Evolutionary conservation across 129 eudicot species (phyloP).

Genomic region (Scalesia atractyloides): DNA sequence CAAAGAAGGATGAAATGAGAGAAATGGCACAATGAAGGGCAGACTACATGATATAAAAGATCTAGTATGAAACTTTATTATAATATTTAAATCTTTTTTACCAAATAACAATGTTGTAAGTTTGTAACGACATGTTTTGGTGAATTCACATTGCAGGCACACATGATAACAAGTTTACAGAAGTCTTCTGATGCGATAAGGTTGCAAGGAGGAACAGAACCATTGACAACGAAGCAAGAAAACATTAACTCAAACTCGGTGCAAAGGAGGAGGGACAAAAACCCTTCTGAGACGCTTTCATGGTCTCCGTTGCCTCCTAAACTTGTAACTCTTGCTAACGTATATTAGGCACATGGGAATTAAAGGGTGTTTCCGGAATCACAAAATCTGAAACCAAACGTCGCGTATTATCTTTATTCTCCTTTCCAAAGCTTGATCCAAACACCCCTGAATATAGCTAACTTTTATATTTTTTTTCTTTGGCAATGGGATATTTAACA

Average conservation of each 20-base stretch:
- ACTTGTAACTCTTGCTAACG: conserved; percentile 80
- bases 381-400: neutral
- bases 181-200: conserved; percentile 37
- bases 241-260: conserved; percentile 49
- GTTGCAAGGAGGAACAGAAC: conserved; percentile 31
- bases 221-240: conserved; percentile 53
- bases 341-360: conserved; percentile 21
- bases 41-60: conserved; percentile 57
- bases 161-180: conserved; percentile 38
- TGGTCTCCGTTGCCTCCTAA: conserved; percentile 72
- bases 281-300: conserved; percentile 48
- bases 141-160: conserved; percentile 36
- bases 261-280: conserved; percentile 43
- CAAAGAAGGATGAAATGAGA: conserved; percentile 44
- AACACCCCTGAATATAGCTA: conserved; percentile 3
- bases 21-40: conserved; percentile 34
- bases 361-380: neutral
- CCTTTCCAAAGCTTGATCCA: neutral
- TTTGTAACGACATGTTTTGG: neutral
- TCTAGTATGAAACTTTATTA: conserved; percentile 51
- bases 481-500: conserved; percentile 12
- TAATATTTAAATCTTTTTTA: neutral
- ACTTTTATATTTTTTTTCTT: neutral
- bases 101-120: neutral
- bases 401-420: neutral